Percentiles rank a stretch among this genome's conserved stretches.
Conservation (phyloP, 108 stramenopile genomes). For the Thalassiosira profunda region DNA sequence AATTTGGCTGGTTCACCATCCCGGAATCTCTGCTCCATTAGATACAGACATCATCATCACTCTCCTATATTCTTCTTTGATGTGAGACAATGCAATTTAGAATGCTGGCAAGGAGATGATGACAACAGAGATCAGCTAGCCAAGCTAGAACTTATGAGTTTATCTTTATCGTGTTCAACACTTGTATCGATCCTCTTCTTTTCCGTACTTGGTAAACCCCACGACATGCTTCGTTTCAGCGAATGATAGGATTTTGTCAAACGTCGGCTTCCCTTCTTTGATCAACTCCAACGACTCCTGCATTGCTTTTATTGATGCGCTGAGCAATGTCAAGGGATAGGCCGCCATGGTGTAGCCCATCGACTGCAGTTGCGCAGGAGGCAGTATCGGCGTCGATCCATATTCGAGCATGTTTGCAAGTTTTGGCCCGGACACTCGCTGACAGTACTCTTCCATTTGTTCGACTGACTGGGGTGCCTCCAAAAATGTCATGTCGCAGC, state of each 20-base stretch:
- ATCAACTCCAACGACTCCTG: slow-evolving; percentile 77
- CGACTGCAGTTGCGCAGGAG: slow-evolving; percentile 82
- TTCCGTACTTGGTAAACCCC: slow-evolving; percentile 81
- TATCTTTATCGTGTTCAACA: slow-evolving; percentile 3
- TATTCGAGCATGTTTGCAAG: slow-evolving; percentile 97
- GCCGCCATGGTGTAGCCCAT: slow-evolving; percentile 98
- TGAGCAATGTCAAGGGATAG: slow-evolving; percentile 94
- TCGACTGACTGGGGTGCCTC: slow-evolving; percentile 89
- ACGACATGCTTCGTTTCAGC: slow-evolving; percentile 88
- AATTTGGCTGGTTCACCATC: too few relatives aligned
- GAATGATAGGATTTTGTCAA: slow-evolving; percentile 88
- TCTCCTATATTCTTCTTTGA: background rate
- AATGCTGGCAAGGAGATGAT: background rate
- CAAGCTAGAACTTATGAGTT: background rate
- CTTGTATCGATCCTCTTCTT: slow-evolving; percentile 77
- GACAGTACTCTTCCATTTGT: slow-evolving; percentile 93
- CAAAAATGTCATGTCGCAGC: slow-evolving; percentile 95
- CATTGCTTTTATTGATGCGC: slow-evolving; percentile 96
- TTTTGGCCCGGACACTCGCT: slow-evolving; percentile 91
- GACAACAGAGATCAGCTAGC: background rate
- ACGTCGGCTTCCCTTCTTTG: slow-evolving; percentile 77
- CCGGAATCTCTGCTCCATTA: too few relatives aligned
- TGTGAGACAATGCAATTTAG: background rate
- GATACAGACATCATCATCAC: background rate
- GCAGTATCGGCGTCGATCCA: slow-evolving; percentile 92